Evolutionary conservation across 805 yeast genomes (phyloP).

Genomic region (Ogataea minuta): DNA sequence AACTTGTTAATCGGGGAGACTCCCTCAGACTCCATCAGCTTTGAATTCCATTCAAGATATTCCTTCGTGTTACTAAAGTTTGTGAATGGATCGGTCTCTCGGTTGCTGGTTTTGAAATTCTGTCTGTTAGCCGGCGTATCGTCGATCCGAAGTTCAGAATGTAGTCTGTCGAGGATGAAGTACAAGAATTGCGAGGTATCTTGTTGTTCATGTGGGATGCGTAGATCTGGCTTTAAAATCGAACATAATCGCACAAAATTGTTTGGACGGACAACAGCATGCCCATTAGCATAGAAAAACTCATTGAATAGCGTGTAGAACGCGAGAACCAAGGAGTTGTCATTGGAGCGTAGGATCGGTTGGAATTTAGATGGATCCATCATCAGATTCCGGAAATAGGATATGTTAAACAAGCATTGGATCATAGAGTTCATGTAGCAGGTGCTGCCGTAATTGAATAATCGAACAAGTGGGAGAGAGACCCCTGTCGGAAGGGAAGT

Average conservation of each 20-base stretch:
- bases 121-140: constrained; percentile 24
- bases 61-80: constrained; percentile 37
- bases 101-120: constrained; percentile 24
- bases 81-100: constrained; percentile 26
- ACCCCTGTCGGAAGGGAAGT: constrained; percentile 1
- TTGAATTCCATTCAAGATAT: constrained; percentile 61
- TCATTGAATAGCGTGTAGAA: constrained; percentile 54
- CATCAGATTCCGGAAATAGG: constrained; percentile 49
- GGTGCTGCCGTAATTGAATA: constrained; percentile 67
- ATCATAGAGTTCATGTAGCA: constrained; percentile 75
- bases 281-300: constrained; percentile 53
- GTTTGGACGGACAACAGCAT: constrained; percentile 61
- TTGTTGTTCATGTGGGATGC: constrained; percentile 74
- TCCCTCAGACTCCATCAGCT: constrained; percentile 53
- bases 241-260: constrained; percentile 49
- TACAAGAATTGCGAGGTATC: constrained; percentile 77
- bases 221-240: constrained; percentile 60
- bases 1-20: constrained; percentile 62
- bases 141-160: constrained; percentile 52
- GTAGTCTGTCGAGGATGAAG: constrained; percentile 63
- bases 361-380: constrained; percentile 33
- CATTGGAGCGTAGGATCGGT: constrained; percentile 15
- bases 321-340: constrained; percentile 42
- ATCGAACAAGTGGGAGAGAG: constrained; percentile 33
- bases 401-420: constrained; percentile 63